Evolutionary conservation across 768 basidiomycete genomes (phyloP), one percentile per base, ranked within the genome.

Genomic region (Tephrocybe sp.): DNA sequence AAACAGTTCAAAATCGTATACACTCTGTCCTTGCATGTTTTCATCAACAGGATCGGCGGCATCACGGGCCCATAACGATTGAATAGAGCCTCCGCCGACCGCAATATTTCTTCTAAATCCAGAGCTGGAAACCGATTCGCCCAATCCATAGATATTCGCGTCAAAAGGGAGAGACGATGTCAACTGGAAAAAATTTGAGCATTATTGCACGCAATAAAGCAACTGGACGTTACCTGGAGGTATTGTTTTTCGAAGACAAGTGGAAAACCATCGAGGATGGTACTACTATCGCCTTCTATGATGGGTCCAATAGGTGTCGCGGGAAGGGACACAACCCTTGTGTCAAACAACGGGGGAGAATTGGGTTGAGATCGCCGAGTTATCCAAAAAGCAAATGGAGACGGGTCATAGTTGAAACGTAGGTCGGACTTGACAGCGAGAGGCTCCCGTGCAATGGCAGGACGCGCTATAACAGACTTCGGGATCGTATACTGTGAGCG

Each of bases 161-260:
- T 76, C 72, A 6, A 75, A 61, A 0, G 89, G 86, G 1, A 92
- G 69, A 0, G 84, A 76, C 3, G 86, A 87, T 1, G 86, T 69
- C 16, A 92, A 54, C 83, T 84, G 51, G 1, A 35, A 2, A 27
- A 18, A 34, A 16, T 7, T 13, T 1, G 9, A 25, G 51, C 41
- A 49, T n/a, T n/a, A n/a, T n/a, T n/a, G n/a, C n/a, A n/a, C n/a
- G n/a, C n/a, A n/a, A n/a, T n/a, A n/a, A n/a, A n/a, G n/a, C n/a
- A n/a, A n/a, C n/a, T n/a, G n/a, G n/a, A n/a, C n/a, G n/a, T n/a
- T n/a, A 82, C 80, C 75, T 90, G 87, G 18, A 92, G 74, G 61
- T 89, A 91, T 59, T 86, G 85, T 53, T 91, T 82, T 57, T 91
- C 88, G 58, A 91, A 91, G 11, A 92, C 78, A 9, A 92, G 69